Base-by-base conservation (phyloP, 345 rosid species). In the Theobroma cacao region DNA sequence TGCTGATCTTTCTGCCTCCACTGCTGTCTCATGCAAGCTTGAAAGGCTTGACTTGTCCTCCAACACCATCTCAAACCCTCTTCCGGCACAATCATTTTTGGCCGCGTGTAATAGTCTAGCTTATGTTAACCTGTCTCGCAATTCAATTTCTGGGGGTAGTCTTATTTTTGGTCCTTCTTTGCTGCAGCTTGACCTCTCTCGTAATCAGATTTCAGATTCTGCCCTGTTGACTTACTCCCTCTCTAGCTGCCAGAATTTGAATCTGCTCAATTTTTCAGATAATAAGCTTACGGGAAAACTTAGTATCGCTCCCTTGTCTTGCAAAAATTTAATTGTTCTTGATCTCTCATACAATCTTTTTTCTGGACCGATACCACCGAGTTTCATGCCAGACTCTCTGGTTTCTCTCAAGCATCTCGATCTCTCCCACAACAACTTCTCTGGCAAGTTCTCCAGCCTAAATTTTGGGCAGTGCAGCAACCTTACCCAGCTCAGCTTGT, bases 371-470 rank as follows among this genome's bases (percentile, higher is more conserved):
- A 83, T 91, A 69, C 94, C 93, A 14, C 41, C 82, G 17, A 80
- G 18, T 24, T 89, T 91, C 52, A 38, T 85, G 8, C 81, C 86
- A 7, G 85, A 80, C 76, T 85, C 89, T 13, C 85, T 87, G 47
- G 79, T 74, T 18, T 85, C 93, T 63, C 82, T 94, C 72, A 82
- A 81, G 79, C 81, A 82, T 77, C 83, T 94, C 33, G 96, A 92
- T 85, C 90, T 94, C 11, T 85, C 98, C 20, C 81, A 77, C 80
- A 93, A 93, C 88, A 95, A 95, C 70, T 87, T 95, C 59, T 90
- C 98, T 53, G 89, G 89, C 38, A 86, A 68, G 10, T 81, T 95
- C 78, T 87, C 94, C 2, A 76, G 38, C 59, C 58, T 95, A 11
- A 83, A 83, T 59, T 92, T 95, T 52, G 92, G 94, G 60, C 58